phyloP scores from a whole-genome alignment of 176 grass and related monocot species.

The Eragrostis curvula region DNA sequence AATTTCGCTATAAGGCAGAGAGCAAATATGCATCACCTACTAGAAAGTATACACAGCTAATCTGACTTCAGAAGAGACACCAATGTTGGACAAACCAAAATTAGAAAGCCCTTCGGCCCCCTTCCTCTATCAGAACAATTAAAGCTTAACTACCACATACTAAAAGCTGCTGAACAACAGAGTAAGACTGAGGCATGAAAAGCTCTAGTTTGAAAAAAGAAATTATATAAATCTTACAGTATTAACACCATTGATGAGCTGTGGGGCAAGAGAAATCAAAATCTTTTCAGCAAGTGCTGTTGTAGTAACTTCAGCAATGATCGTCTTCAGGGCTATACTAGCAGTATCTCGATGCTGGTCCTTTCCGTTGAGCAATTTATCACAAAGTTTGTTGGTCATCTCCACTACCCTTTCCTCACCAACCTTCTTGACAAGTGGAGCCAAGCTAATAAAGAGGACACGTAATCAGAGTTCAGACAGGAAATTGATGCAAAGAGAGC shows the following conservation, averaged over 20 bases:
- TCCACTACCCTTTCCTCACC: slow-evolving; percentile 87
- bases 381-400: slow-evolving; percentile 92
- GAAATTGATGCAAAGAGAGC: not conserved
- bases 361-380: slow-evolving; percentile 97
- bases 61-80: not conserved
- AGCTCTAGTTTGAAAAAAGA: not conserved
- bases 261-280: slow-evolving; percentile 75
- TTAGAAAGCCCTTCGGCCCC: too few species aligned
- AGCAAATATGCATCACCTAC: not conserved
- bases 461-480: slow-evolving; percentile 18
- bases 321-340: slow-evolving; percentile 97
- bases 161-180: slow-evolving; percentile 2
- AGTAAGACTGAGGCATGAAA: not conserved
- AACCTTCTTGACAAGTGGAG: slow-evolving; percentile 94
- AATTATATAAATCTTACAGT: slow-evolving; percentile 66
- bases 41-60: not conserved
- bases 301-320: slow-evolving; percentile 81
- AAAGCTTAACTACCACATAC: not conserved
- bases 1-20: not conserved
- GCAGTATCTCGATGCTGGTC: slow-evolving; percentile 98
- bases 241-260: slow-evolving; percentile 83
- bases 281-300: slow-evolving; percentile 88
- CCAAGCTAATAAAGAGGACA: slow-evolving; percentile 61
- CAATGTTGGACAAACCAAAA: not conserved
- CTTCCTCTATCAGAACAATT: not conserved